Conservation (phyloP, 106 monocot species). For the Apostasia ramifera region DNA sequence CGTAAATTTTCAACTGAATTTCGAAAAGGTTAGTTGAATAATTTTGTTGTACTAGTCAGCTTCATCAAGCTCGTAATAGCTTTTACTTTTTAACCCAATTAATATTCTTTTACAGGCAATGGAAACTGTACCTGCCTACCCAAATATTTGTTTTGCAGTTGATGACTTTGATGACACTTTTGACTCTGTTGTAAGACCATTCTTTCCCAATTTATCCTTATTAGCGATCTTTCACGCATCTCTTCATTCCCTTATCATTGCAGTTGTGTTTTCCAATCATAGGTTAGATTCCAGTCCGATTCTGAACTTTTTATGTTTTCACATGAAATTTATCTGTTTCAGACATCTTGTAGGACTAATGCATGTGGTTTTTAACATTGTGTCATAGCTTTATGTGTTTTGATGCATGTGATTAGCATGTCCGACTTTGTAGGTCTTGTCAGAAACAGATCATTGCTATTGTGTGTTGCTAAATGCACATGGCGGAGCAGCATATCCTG, state of each 20-base stretch:
- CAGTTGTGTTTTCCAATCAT: not conserved
- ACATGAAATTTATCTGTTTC: not conserved
- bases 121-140: slow-evolving; percentile 89
- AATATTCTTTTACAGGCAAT: slow-evolving; percentile 42
- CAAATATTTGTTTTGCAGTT: slow-evolving; percentile 91
- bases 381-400: too few relatives aligned
- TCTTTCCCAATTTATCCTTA: not conserved
- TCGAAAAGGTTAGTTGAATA: slow-evolving; percentile 53
- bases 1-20: slow-evolving; percentile 82
- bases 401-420: too few relatives aligned
- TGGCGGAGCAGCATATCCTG: slow-evolving; percentile 89
- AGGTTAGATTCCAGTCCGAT: not conserved
- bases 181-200: slow-evolving; percentile 76
- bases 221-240: not conserved
- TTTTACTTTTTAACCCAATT: slow-evolving; percentile 1
- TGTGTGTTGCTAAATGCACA: slow-evolving; percentile 92
- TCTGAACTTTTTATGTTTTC: not conserved
- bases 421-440: slow-evolving; percentile 50
- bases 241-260: not conserved
- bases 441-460: slow-evolving; percentile 92
- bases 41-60: slow-evolving; percentile 2
- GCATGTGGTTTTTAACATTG: too few relatives aligned
- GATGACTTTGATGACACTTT: slow-evolving; percentile 99
- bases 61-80: not conserved
- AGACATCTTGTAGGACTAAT: too few relatives aligned